Conservation (phyloP, 768 basidiomycete species). For the Paxillus rubicundulus region DNA sequence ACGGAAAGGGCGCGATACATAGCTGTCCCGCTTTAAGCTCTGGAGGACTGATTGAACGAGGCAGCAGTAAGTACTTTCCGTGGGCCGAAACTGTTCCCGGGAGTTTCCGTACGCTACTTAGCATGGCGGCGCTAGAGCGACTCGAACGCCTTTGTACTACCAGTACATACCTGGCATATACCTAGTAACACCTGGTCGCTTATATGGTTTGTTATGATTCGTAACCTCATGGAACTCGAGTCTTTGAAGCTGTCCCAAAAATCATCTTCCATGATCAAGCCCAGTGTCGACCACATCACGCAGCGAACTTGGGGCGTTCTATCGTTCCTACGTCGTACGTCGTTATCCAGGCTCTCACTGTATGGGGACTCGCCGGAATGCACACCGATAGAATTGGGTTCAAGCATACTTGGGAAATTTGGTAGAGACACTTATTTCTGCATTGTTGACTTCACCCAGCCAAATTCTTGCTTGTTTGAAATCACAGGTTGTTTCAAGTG, state of each 20-base stretch:
- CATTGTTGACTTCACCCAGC: not conserved
- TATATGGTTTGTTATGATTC: not conserved
- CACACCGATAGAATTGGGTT: conserved; percentile 74
- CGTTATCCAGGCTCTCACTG: conserved; percentile 49
- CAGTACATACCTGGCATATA: too few relatives aligned
- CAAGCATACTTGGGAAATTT: conserved; percentile 82
- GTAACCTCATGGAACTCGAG: too few relatives aligned
- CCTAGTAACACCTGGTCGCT: too few relatives aligned
- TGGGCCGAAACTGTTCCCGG: not conserved
- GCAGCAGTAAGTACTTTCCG: not conserved
- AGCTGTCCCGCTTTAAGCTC: conserved; percentile 6
- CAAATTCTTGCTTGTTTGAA: not conserved
- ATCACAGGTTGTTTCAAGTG: conserved; percentile 59
- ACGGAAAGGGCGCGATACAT: conserved; percentile 59
- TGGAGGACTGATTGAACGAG: not conserved
- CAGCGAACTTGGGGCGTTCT: conserved; percentile 57
- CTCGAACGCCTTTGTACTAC: too few relatives aligned
- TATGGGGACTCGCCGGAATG: conserved; percentile 79
- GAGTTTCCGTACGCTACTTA: not conserved
- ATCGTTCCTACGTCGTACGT: conserved; percentile 52
- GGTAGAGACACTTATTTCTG: conserved; percentile 35
- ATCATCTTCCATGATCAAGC: too few relatives aligned
- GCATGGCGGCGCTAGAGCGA: too few relatives aligned
- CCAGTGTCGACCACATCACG: conserved; percentile 39
- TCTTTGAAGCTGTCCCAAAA: too few relatives aligned